phyloP scores from a whole-genome alignment of 2,329 filamentous ascomycete genomes.

The Ceratocystis alfenasii region DNA sequence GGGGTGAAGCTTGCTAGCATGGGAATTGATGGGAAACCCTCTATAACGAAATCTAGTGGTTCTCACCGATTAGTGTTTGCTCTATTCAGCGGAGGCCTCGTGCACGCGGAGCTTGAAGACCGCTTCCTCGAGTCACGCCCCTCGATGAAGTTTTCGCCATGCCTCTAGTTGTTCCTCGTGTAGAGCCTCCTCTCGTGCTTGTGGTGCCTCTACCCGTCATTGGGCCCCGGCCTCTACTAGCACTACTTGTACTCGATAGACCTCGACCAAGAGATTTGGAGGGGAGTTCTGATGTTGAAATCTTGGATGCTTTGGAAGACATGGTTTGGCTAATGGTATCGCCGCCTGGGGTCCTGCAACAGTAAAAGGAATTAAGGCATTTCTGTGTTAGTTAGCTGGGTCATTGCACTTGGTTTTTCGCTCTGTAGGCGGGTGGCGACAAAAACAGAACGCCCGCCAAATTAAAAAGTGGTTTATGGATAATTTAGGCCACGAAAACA shows the following conservation, averaged over 20 bases:
- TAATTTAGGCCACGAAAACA: slow-evolving; percentile 26
- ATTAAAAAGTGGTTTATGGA: not conserved
- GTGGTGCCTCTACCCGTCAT: slow-evolving; percentile 25
- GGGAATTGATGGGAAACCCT: not conserved
- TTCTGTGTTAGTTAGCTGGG: not conserved
- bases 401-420: not conserved
- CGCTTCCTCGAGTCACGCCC: slow-evolving; percentile 34
- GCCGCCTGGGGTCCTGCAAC: slow-evolving; percentile 68
- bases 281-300: slow-evolving; percentile 32
- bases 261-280: slow-evolving; percentile 39
- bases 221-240: slow-evolving; percentile 30
- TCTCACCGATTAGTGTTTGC: not conserved
- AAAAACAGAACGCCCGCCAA: slow-evolving; percentile 9
- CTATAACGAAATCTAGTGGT: not conserved
- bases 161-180: slow-evolving; percentile 24
- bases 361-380: slow-evolving; percentile 23
- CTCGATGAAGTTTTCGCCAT: not conserved
- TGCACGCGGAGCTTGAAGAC: slow-evolving; percentile 36
- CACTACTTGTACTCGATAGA: slow-evolving; percentile 20
- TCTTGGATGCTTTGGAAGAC: slow-evolving; percentile 39
- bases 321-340: slow-evolving; percentile 79
- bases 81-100: slow-evolving; percentile 30
- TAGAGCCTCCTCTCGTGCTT: slow-evolving; percentile 14
- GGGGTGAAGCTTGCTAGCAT: not conserved
- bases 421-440: not conserved